Conservation (phyloP, 2,329 filamentous ascomycete species). For the Colletotrichum australisinense region DNA sequence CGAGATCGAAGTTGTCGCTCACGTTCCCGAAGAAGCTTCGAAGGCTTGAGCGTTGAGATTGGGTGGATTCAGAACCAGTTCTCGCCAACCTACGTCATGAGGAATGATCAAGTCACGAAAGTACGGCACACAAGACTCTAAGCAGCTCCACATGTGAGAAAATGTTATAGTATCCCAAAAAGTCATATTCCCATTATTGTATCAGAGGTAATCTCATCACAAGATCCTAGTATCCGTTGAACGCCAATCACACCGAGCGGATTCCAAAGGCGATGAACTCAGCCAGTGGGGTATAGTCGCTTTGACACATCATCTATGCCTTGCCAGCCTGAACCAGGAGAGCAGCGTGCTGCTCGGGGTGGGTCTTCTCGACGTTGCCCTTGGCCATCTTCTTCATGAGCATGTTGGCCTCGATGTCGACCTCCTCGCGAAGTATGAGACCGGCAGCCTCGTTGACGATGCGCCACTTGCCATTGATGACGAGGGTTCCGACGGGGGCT, state of each 20-base stretch:
- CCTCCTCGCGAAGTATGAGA: slow-evolving; percentile 33
- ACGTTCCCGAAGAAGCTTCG: slow-evolving; percentile 51
- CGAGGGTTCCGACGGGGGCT: slow-evolving; percentile 32
- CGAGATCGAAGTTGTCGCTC: slow-evolving; percentile 68
- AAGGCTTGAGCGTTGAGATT: neutral
- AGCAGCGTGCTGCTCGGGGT: slow-evolving; percentile 32
- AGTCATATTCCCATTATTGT: slow-evolving; percentile 21
- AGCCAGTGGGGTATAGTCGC: slow-evolving; percentile 3
- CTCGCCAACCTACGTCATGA: neutral
- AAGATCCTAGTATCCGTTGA: neutral
- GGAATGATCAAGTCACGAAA: neutral
- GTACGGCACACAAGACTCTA: fast-evolving
- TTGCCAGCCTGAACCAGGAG: slow-evolving; percentile 32
- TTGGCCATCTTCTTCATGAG: slow-evolving; percentile 37
- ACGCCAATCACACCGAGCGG: slow-evolving; percentile 15
- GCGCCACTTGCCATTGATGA: slow-evolving; percentile 33
- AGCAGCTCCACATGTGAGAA: neutral
- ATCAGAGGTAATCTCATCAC: slow-evolving; percentile 11
- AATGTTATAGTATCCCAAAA: neutral
- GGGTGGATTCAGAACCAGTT: no score
- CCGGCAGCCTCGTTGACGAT: slow-evolving; percentile 14
- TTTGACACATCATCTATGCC: slow-evolving; percentile 14
- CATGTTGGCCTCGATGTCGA: slow-evolving; percentile 34
- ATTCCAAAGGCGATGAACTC: neutral
- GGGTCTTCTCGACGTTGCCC: slow-evolving; percentile 35